phyloP scores from a whole-genome alignment of 2,329 filamentous ascomycete genomes.

The Botryotinia convoluta region DNA sequence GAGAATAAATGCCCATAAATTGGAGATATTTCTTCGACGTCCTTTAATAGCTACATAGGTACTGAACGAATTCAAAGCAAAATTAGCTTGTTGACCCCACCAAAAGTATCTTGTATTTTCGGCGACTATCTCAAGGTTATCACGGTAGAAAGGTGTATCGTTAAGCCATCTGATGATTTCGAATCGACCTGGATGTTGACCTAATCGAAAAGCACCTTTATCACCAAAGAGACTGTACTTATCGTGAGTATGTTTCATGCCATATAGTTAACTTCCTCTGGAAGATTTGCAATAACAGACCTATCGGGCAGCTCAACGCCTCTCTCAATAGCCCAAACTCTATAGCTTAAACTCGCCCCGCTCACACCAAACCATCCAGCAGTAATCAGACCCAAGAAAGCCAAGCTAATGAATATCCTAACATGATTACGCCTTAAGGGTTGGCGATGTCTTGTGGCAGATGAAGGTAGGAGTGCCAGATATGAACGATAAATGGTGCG shows the following conservation, averaged over 20 bases:
- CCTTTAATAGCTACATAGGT: constrained; percentile 59
- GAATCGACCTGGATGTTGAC: constrained; percentile 36
- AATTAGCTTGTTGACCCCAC: constrained; percentile 61
- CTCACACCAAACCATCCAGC: constrained; percentile 46
- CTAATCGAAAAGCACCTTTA: constrained; percentile 35
- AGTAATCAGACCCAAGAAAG: constrained; percentile 45
- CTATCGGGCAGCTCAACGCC: constrained; percentile 42
- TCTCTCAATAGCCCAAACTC: constrained; percentile 47
- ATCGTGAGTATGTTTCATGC: constrained; percentile 20
- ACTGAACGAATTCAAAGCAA: constrained; percentile 53
- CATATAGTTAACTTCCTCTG: constrained; percentile 8
- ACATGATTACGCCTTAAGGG: constrained; percentile 35
- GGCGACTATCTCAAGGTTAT: constrained; percentile 51
- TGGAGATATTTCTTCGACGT: constrained; percentile 53
- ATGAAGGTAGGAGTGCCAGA: constrained; percentile 38
- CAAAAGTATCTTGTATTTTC: constrained; percentile 56
- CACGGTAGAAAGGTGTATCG: constrained; percentile 34
- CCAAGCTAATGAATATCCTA: constrained; percentile 45
- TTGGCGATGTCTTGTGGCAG: constrained; percentile 40
- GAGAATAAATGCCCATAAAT: constrained; percentile 54
- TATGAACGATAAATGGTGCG: constrained; percentile 35
- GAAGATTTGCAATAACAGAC: constrained; percentile 31
- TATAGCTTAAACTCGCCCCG: constrained; percentile 49
- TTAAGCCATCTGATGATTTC: constrained; percentile 35
- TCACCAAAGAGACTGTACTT: constrained; percentile 35